phyloP scores from a whole-genome alignment of 2,329 filamentous ascomycete genomes.

The Colletotrichum gloeosporioides region DNA sequence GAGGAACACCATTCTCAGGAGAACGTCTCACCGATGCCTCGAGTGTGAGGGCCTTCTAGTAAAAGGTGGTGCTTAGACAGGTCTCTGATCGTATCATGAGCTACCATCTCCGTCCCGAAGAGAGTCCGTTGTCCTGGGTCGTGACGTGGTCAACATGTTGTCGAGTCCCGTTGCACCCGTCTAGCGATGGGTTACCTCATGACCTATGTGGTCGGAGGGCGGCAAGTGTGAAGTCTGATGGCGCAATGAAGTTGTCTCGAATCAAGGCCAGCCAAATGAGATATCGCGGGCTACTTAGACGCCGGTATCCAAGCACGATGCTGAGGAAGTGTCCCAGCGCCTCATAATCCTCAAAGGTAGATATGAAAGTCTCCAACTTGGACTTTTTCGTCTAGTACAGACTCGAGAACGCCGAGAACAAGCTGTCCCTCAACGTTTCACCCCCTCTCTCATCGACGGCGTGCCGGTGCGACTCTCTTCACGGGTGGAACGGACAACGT shows the following conservation, averaged over 20 bases:
- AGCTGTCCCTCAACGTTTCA: neutral
- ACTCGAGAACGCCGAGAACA: neutral
- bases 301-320: neutral
- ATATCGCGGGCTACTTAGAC: neutral
- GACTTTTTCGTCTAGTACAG: neutral
- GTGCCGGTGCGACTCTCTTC: neutral
- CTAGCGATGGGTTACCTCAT: neutral
- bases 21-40: neutral
- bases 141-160: slow-evolving; percentile 1
- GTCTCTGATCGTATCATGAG: neutral
- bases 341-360: neutral
- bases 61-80: neutral
- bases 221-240: neutral
- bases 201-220: neutral
- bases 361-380: neutral
- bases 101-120: neutral
- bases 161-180: slow-evolving; percentile 19
- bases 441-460: neutral
- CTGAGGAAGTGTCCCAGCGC: neutral
- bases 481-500: slow-evolving; percentile 18
- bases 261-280: neutral
- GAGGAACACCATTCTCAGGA: neutral
- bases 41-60: neutral
- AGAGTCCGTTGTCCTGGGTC: neutral
- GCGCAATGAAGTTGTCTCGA: neutral